These are phyloP conservation scores for Lunasporangiospora selenospora DNA, from an alignment of 192 early-diverging fungal species.

Conservation along the genomic window DNA sequence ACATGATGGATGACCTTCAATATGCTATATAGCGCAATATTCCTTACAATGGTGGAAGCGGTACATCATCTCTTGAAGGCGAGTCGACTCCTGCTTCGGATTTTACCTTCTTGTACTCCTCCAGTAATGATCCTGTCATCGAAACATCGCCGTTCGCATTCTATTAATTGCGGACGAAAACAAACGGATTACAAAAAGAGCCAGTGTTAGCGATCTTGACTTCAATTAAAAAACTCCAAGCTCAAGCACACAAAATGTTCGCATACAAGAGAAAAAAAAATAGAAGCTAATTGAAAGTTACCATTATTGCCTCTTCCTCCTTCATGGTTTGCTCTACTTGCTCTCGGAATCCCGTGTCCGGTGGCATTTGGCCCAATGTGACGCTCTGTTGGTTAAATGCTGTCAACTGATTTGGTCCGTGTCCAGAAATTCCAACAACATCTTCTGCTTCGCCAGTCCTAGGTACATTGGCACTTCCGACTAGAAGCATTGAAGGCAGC, in stretches of 20 bases:
- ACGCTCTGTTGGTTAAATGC: slow-evolving; percentile 85
- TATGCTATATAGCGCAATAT: not conserved
- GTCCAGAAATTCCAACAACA: slow-evolving; percentile 74
- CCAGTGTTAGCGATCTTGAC: not conserved
- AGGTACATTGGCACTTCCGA: slow-evolving; percentile 7
- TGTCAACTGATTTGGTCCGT: slow-evolving; percentile 73
- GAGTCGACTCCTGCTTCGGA: slow-evolving; percentile 65
- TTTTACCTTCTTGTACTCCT: slow-evolving; percentile 64
- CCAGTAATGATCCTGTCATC: slow-evolving; percentile 51
- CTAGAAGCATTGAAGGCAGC: not conserved
- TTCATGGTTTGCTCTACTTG: slow-evolving; percentile 86
- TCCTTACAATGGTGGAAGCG: slow-evolving; percentile 72
- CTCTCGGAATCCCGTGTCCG: slow-evolving; percentile 73
- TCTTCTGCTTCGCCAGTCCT: slow-evolving; percentile 61
- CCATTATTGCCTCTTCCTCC: slow-evolving; percentile 58
- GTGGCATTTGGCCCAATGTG: slow-evolving; percentile 72
- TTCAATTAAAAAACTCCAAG: not conserved
- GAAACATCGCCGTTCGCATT: slow-evolving; percentile 33
- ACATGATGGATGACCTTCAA: too few relatives aligned
- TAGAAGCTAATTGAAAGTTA: not conserved
- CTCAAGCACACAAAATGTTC: not conserved
- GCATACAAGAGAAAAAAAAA: not conserved
- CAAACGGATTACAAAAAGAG: not conserved
- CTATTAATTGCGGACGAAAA: slow-evolving; percentile 3
- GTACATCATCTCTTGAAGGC: slow-evolving; percentile 68